These are phyloP conservation scores for Suillus plorans DNA, from an alignment of 768 basidiomycete species.

Conservation along the genomic window DNA sequence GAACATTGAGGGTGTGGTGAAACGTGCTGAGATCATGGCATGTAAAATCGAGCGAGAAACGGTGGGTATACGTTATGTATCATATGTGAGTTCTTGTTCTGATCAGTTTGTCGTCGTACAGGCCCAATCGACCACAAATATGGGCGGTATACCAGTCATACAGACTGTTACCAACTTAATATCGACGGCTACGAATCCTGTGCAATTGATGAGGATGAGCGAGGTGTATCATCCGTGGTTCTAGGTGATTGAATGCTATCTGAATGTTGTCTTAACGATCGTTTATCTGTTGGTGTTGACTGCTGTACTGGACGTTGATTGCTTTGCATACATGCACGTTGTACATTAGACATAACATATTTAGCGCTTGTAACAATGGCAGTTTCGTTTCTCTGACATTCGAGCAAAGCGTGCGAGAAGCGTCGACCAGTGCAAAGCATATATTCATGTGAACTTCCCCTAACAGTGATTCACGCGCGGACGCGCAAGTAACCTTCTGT, in stretches of 20 bases:
- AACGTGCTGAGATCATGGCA: constrained; percentile 78
- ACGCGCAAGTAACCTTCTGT: constrained; percentile 67
- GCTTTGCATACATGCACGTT: constrained; percentile 1
- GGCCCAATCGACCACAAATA: constrained; percentile 24
- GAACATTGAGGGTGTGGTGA: constrained; percentile 69
- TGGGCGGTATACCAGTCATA: constrained; percentile 47
- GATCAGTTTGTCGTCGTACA: background rate
- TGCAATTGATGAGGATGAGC: constrained; percentile 81
- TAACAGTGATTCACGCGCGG: constrained; percentile 20
- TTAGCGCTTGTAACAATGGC: background rate
- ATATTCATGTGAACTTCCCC: background rate
- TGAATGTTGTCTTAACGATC: background rate
- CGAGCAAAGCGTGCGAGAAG: background rate
- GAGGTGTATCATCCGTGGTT: constrained; percentile 89
- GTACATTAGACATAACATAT: background rate
- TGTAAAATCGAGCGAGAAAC: constrained; percentile 87
- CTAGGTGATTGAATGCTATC: constrained; percentile 30
- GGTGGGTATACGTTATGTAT: constrained; percentile 37
- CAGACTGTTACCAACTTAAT: constrained; percentile 84
- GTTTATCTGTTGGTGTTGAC: background rate
- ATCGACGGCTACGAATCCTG: constrained; percentile 82
- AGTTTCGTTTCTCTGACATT: background rate
- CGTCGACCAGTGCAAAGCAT: background rate
- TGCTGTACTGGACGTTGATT: background rate
- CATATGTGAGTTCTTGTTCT: background rate